phyloP scores from a whole-genome alignment of 225 moss, liverwort and hornwort genomes.

The Neckera pumila region DNA sequence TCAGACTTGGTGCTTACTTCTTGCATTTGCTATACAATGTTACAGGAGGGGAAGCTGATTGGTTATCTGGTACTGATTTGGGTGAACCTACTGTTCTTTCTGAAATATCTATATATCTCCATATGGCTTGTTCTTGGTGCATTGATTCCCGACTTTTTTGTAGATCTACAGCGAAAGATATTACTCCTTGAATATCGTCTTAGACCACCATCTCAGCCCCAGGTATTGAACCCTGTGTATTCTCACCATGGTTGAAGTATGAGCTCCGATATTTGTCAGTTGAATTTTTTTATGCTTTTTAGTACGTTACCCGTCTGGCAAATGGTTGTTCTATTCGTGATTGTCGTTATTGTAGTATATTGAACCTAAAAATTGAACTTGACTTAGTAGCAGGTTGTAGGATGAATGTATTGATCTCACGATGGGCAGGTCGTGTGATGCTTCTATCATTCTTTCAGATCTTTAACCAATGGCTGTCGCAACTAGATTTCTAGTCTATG shows the following conservation, averaged over 20 bases:
- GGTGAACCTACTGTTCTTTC: not conserved
- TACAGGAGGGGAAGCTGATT: not conserved
- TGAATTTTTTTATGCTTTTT: not conserved
- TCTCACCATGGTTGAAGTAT: not conserved
- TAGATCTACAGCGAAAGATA: slow-evolving; percentile 61
- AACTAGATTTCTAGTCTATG: not conserved
- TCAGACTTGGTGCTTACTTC: not conserved
- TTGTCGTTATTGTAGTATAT: not conserved
- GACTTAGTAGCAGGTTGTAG: not conserved
- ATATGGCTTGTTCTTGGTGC: not conserved
- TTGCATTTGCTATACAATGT: not conserved
- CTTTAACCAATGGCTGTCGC: not conserved
- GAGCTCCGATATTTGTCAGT: not conserved
- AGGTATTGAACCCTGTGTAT: slow-evolving; percentile 8
- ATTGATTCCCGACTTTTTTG: not conserved
- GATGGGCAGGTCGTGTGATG: not conserved
- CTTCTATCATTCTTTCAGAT: not conserved
- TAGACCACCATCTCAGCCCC: slow-evolving; percentile 42
- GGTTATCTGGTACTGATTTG: not conserved
- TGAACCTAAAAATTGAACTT: not conserved
- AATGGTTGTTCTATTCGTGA: not conserved
- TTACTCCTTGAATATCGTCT: slow-evolving; percentile 37
- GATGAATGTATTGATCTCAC: not conserved
- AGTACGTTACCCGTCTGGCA: not conserved
- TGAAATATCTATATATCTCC: not conserved